Evolutionary conservation across 257 asterid genomes (phyloP).

Genomic region (Solanum tarapatanum): DNA sequence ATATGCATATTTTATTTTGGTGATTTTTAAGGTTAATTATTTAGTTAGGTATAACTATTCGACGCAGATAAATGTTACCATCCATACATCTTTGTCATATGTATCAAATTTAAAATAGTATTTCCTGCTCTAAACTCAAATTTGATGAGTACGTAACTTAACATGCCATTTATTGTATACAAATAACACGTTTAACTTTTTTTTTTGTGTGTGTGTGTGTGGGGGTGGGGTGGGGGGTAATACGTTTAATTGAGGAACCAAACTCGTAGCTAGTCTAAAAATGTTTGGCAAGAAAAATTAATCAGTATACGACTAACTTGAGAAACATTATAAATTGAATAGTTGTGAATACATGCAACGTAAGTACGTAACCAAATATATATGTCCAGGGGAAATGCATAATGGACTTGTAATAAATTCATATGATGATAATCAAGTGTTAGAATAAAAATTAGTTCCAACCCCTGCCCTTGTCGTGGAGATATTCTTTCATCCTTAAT

Average conservation of each 20-base stretch:
- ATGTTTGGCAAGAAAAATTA: neutral
- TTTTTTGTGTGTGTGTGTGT: neutral
- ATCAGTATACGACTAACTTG: neutral
- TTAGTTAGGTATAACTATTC: neutral
- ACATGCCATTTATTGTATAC: neutral
- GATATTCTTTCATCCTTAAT: no score
- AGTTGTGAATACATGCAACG: neutral
- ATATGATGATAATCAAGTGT: neutral
- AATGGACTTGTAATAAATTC: neutral
- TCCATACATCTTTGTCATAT: neutral
- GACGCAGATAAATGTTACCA: neutral
- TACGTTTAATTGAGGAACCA: neutral
- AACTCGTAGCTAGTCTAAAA: neutral
- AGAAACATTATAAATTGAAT: neutral
- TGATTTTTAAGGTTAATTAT: neutral
- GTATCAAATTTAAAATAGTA: neutral
- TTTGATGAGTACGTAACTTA: neutral
- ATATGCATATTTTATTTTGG: neutral
- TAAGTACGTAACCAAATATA: neutral
- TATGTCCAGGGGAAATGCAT: neutral
- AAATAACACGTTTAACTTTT: neutral
- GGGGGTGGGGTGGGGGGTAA: neutral
- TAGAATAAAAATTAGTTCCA: no score
- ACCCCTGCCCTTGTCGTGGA: no score
- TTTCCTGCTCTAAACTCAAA: neutral